A percentile compares a stretch with the other conserved stretches of the same genome.
Evolutionary conservation across 805 yeast species (phyloP).

Genomic region (Dipodascus albidus): DNA sequence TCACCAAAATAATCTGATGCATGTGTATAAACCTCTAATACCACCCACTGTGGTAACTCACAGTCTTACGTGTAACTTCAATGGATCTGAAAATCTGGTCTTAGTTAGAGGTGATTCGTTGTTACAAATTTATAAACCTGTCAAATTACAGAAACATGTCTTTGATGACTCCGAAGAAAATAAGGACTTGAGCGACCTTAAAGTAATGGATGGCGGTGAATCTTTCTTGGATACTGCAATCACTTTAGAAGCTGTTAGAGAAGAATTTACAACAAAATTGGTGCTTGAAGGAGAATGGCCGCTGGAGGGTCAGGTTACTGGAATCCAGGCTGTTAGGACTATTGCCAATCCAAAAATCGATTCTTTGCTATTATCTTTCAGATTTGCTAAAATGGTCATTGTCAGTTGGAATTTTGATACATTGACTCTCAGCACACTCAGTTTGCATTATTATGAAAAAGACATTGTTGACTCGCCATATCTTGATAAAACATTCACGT

Average conservation of each 20-base stretch:
- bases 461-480: slow-evolving; percentile 32
- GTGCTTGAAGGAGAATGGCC: slow-evolving; percentile 50
- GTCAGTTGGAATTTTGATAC: slow-evolving; percentile 52
- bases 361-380: slow-evolving; percentile 53
- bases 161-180: slow-evolving; percentile 13
- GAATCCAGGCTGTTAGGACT: slow-evolving; percentile 36
- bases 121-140: slow-evolving; percentile 43
- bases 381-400: slow-evolving; percentile 66
- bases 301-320: slow-evolving; percentile 59
- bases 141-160: slow-evolving; percentile 21
- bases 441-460: slow-evolving; percentile 80
- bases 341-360: slow-evolving; percentile 43
- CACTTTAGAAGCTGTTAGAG: slow-evolving; percentile 16
- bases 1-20: slow-evolving; percentile 46
- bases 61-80: slow-evolving; percentile 34
- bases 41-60: slow-evolving; percentile 67
- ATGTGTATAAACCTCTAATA: slow-evolving; percentile 64
- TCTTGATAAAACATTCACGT: slow-evolving; percentile 22
- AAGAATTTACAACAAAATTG: slow-evolving; percentile 21
- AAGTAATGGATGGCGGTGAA: slow-evolving; percentile 9
- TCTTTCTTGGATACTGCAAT: slow-evolving; percentile 17
- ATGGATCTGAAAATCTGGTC: slow-evolving; percentile 40
- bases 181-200: slow-evolving; percentile 13
- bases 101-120: slow-evolving; percentile 55
- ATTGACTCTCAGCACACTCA: slow-evolving; percentile 54